These are phyloP conservation scores for Marsdenia floribunda DNA, from an alignment of 257 asterid genomes.

Conservation along the genomic window DNA sequence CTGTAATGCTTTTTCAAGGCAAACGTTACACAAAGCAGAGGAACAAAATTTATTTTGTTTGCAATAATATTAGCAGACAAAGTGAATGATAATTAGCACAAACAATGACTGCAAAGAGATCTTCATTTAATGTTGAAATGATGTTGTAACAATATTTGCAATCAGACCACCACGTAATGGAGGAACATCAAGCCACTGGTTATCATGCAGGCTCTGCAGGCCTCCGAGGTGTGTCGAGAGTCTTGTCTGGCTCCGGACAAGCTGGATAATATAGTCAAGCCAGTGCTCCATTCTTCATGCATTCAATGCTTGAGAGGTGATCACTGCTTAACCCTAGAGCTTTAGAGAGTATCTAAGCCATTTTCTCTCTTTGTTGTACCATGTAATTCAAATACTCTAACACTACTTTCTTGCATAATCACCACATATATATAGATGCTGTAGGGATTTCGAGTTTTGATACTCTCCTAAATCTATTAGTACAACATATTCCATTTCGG, in stretches of 20 bases:
- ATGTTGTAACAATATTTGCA: conserved; percentile 11
- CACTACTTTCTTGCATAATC: conserved; percentile 22
- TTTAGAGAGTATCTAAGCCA: conserved; percentile 32
- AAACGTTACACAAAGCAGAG: no score
- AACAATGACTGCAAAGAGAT: no score
- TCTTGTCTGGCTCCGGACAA: conserved; percentile 33
- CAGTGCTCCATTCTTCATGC: conserved; percentile 35
- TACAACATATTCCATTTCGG: no score
- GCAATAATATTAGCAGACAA: no score
- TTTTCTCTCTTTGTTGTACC: conserved; percentile 26
- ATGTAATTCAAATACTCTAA: conserved; percentile 26
- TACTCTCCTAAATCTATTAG: no score
- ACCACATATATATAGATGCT: no score
- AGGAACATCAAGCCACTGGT: conserved; percentile 34
- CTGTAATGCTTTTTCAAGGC: no score
- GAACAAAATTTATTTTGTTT: no score
- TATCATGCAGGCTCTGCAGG: conserved; percentile 29
- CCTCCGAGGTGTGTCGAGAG: conserved; percentile 35
- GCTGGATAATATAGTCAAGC: conserved; percentile 31
- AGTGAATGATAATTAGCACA: no score
- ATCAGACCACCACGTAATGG: conserved; percentile 26
- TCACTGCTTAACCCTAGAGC: conserved; percentile 29
- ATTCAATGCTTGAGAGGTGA: conserved; percentile 25
- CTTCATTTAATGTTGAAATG: neutral
- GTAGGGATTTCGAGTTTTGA: no score